Conservation (phyloP, 2,329 filamentous ascomycete species). For the Sphaceloma murrayae region DNA sequence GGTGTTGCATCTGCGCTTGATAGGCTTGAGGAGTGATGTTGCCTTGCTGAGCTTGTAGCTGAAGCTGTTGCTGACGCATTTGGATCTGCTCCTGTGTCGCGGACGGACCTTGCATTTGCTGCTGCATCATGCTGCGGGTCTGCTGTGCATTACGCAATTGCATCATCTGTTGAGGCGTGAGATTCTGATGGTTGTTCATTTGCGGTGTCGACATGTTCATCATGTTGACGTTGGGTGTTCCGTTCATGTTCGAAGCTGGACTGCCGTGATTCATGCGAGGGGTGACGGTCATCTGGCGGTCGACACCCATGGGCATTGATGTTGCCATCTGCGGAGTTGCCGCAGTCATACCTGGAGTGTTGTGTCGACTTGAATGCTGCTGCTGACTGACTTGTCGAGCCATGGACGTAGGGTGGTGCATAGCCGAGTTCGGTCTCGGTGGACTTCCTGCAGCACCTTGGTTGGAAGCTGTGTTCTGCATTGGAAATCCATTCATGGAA, state of each 20-base stretch:
- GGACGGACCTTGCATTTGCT: slow-evolving; percentile 26
- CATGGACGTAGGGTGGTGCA: slow-evolving; percentile 29
- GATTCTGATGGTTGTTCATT: slow-evolving; percentile 22
- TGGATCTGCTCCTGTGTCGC: slow-evolving; percentile 24
- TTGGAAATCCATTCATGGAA: slow-evolving; percentile 33
- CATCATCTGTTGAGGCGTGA: slow-evolving; percentile 23
- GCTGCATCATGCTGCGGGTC: slow-evolving; percentile 27
- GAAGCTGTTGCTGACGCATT: slow-evolving; percentile 19
- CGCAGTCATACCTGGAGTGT: slow-evolving; percentile 32
- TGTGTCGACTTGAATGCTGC: slow-evolving; percentile 27
- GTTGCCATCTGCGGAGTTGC: slow-evolving; percentile 30
- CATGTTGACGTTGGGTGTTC: slow-evolving; percentile 24
- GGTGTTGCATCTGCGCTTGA: slow-evolving; percentile 17
- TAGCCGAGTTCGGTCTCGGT: slow-evolving; percentile 56
- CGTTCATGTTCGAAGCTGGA: slow-evolving; percentile 26
- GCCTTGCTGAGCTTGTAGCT: slow-evolving; percentile 1
- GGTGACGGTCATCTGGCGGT: slow-evolving; percentile 30
- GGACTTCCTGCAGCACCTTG: slow-evolving; percentile 58
- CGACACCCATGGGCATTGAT: slow-evolving; percentile 24
- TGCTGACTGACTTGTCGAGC: slow-evolving; percentile 32
- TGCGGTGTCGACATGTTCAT: slow-evolving; percentile 23
- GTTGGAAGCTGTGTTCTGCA: slow-evolving; percentile 53
- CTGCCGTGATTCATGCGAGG: slow-evolving; percentile 30
- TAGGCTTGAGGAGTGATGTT: slow-evolving; percentile 8
- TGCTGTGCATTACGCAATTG: slow-evolving; percentile 23